Evolutionary conservation across 1,139 yeast genomes (phyloP).

Genomic region (Blastobotrys serpentis): DNA sequence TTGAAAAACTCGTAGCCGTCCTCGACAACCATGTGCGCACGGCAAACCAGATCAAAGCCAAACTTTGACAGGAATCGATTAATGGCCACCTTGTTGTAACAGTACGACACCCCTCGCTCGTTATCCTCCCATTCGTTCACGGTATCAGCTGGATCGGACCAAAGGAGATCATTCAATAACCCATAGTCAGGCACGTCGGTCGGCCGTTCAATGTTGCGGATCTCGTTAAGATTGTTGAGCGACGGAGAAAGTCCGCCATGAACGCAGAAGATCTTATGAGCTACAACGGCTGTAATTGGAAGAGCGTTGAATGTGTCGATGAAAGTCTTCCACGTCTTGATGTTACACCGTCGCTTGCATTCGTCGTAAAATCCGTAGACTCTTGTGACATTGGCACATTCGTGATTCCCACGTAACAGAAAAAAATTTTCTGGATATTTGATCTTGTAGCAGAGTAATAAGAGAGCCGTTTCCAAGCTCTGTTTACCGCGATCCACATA

Average conservation of each 20-base stretch:
- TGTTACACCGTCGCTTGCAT: constrained; percentile 88
- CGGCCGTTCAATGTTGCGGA: constrained; percentile 85
- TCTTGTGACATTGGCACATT: constrained; percentile 92
- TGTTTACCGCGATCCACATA: constrained; percentile 97
- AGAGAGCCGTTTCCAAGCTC: constrained; percentile 81
- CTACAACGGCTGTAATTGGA: constrained; percentile 94
- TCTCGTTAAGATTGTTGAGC: constrained; percentile 85
- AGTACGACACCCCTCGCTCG: constrained; percentile 96
- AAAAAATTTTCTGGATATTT: constrained; percentile 96
- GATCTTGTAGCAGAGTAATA: constrained; percentile 85
- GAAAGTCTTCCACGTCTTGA: constrained; percentile 90
- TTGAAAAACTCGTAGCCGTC: constrained; percentile 98
- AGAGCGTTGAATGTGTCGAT: constrained; percentile 92
- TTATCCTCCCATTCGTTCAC: constrained; percentile 97
- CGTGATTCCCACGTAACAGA: constrained; percentile 90
- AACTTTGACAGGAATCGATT: constrained; percentile 84
- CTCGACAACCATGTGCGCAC: constrained; percentile 99
- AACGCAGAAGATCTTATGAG: constrained; percentile 93
- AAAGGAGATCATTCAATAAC: constrained; percentile 79
- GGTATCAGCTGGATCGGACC: constrained; percentile 98
- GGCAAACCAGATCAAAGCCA: constrained; percentile 89
- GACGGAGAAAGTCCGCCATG: constrained; percentile 97
- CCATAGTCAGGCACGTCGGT: constrained; percentile 98
- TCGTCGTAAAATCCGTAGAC: constrained; percentile 97
- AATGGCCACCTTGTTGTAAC: constrained; percentile 89